Base-by-base conservation (phyloP, 2,329 filamentous ascomycete genomes). In the Berkeleyomyces rouxiae region DNA sequence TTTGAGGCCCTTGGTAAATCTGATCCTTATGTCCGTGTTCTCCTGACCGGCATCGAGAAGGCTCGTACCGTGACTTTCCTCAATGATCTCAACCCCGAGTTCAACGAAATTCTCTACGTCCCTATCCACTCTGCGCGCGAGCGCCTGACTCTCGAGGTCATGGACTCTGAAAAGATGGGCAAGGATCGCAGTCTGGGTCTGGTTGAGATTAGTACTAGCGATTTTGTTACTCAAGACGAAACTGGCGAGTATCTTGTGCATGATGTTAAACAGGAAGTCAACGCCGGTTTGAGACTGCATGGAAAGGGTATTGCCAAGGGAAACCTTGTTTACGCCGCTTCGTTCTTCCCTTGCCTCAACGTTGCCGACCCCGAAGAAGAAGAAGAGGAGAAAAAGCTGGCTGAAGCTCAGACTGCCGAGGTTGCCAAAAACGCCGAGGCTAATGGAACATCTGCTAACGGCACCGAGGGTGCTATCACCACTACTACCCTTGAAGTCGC, bases 1-100 rank as follows among this genome's bases (percentile, higher is more conserved):
- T 81, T 96, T 61, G 93, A 99, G 74, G 89, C 90, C 2, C 83
- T 99, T 73, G 93, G 93, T 74, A 97, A 97, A 74, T 97, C 93
- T 0, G 95, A 99, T 72, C 90, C 93, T 0, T 99, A 99, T 69
- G 88, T 85, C 31, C 86, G 92, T 49, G 87, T 97, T 1, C 74
- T 96, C 61, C 80, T 96, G 6, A 96, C 91, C 58, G 92, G 93
- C 55, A 84, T 97, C 63, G 87, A 93, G 71, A 95, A 92, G 73
- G 90, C 83, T 7, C 84, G 91, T 64, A 97, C 93, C 2, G 93
- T 99, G 59, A 97, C 92, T 0, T 96, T 93, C 78, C 85, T 90
- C 71, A 99, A 96, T 74, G 95, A 96, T 66, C 82, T 99, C 64
- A 90, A 95, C 71, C 93, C 93, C 1, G 87, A 93, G 61, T 99